A percentile compares a stretch with the other conserved stretches of the same genome.
phyloP scores from a whole-genome alignment of 2,329 filamentous ascomycete genomes.

The Ophiostoma triangulosporum region DNA sequence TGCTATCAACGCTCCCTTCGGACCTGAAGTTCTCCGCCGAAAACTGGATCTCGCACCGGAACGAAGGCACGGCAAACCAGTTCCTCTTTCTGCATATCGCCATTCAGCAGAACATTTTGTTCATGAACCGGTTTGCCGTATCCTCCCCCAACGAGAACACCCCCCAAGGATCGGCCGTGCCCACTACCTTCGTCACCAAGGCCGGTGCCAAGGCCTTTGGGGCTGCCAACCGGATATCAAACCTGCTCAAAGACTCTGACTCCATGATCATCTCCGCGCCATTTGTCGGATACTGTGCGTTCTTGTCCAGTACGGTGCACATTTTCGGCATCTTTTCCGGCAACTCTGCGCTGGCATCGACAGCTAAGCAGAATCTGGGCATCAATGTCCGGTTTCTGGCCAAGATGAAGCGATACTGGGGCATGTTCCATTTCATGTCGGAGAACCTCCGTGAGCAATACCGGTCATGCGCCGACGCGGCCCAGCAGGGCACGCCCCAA shows the following conservation, averaged over 20 bases:
- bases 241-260: slow-evolving; percentile 67
- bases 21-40: slow-evolving; percentile 62
- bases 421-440: slow-evolving; percentile 94
- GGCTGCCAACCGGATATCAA: slow-evolving; percentile 77
- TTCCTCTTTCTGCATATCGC: slow-evolving; percentile 87
- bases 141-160: slow-evolving; percentile 52
- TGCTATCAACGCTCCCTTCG: slow-evolving; percentile 55
- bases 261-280: slow-evolving; percentile 74
- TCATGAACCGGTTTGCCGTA: slow-evolving; percentile 78
- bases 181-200: slow-evolving; percentile 63
- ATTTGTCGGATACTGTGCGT: slow-evolving; percentile 90
- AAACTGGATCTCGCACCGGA: slow-evolving; percentile 73
- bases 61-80: slow-evolving; percentile 76
- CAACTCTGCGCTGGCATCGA: slow-evolving; percentile 58
- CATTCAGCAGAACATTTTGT: slow-evolving; percentile 78
- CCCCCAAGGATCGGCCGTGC: slow-evolving; percentile 31
- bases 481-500: slow-evolving; percentile 45
- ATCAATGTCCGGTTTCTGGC: slow-evolving; percentile 82
- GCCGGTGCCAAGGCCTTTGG: slow-evolving; percentile 64
- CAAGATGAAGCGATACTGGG: slow-evolving; percentile 96
- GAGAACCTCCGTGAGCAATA: slow-evolving; percentile 88
- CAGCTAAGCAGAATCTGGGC: slow-evolving; percentile 70
- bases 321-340: slow-evolving; percentile 85
- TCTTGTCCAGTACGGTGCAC: slow-evolving; percentile 87
- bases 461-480: slow-evolving; percentile 69